A percentile compares a stretch with the other conserved stretches of the same genome.
Conservation (phyloP, 352 stramenopile species). For the Globisporangium yorkense region DNA sequence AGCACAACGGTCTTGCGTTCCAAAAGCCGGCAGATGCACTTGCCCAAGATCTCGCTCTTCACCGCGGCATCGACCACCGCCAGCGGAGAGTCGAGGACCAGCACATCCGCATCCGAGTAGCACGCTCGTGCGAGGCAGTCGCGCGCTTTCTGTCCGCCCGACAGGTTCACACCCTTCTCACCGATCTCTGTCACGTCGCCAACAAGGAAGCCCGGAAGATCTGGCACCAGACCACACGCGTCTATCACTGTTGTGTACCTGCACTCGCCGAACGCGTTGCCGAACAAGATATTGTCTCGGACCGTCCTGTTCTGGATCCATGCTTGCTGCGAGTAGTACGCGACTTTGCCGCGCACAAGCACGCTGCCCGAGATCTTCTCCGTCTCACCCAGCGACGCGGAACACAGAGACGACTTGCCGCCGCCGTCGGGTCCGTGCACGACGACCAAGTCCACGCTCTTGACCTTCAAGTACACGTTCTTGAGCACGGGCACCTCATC, state of each 20-base stretch:
- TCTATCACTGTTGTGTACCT: not conserved
- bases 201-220: not conserved
- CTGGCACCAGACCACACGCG: not conserved
- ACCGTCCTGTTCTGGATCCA: constrained; percentile 90
- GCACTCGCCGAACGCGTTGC: not conserved
- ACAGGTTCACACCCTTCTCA: too few species aligned
- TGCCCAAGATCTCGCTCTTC: constrained; percentile 87
- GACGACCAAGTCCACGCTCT: constrained; percentile 37
- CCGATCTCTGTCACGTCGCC: not conserved
- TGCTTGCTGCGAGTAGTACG: constrained; percentile 85
- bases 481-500: constrained; percentile 17
- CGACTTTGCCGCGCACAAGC: constrained; percentile 44
- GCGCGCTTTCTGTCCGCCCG: too few species aligned
- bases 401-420: constrained; percentile 44
- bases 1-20: constrained; percentile 76
- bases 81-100: constrained; percentile 91
- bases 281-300: constrained; percentile 94
- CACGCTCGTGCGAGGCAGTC: constrained; percentile 48
- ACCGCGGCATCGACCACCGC: constrained; percentile 93
- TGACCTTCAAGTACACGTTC: constrained; percentile 33
- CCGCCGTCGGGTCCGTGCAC: constrained; percentile 34
- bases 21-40: constrained; percentile 38
- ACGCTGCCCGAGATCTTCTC: constrained; percentile 94
- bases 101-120: constrained; percentile 56
- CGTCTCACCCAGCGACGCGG: constrained; percentile 67